Evolutionary conservation across 1,284 basidiomycete species (phyloP).

Genomic region (Mycosarcoma mackinlayi): DNA sequence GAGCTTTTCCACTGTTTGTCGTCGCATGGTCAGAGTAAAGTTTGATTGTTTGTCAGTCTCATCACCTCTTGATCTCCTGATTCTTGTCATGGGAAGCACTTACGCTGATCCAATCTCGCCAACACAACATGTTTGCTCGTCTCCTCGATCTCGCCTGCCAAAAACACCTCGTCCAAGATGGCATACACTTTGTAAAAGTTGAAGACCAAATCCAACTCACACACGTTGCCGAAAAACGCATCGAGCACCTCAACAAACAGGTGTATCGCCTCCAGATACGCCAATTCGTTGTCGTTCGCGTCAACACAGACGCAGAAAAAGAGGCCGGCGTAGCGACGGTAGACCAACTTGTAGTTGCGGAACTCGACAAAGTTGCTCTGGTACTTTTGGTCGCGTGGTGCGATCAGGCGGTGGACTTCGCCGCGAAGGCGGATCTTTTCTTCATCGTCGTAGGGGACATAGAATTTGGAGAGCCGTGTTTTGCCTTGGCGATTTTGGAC

Average conservation of each 20-base stretch:
- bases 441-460: conserved; percentile 75
- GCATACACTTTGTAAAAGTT: conserved; percentile 99
- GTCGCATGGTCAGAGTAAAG: background rate
- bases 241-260: conserved; percentile 98
- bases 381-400: conserved; percentile 97
- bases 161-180: conserved; percentile 95
- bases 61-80: background rate
- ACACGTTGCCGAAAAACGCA: conserved; percentile 97
- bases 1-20: conserved; percentile 39
- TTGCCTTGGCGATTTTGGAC: conserved; percentile 98
- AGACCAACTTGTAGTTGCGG: conserved; percentile 62
- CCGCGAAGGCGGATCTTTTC: conserved; percentile 86
- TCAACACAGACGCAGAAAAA: conserved; percentile 97
- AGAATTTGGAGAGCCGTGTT: conserved; percentile 96
- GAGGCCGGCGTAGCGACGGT: conserved; percentile 76
- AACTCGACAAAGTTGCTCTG: conserved; percentile 97
- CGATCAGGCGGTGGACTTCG: conserved; percentile 93
- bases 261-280: conserved; percentile 96
- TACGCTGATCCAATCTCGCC: conserved; percentile 77
- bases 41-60: background rate
- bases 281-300: conserved; percentile 96
- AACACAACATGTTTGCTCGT: conserved; percentile 95
- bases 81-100: conserved; percentile 29
- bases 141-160: conserved; percentile 98
- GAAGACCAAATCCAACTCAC: conserved; percentile 95